phyloP scores from a whole-genome alignment of 2,329 filamentous ascomycete genomes.

The Hymenoscyphus fructigenus region DNA sequence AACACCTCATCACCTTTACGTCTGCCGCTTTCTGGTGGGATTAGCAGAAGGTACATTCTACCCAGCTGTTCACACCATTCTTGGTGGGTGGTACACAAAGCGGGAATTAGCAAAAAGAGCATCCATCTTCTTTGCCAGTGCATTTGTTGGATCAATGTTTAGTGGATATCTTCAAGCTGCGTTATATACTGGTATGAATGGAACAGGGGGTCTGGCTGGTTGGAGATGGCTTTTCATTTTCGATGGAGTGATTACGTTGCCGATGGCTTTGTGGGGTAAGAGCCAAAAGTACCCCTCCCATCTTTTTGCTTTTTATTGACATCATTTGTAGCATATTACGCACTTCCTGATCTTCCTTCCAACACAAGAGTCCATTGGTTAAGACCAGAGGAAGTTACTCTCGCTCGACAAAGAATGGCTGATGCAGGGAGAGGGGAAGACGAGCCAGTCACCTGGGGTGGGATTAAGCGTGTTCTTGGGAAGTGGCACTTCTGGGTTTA shows the following conservation, averaged over 20 bases:
- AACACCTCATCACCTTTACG: conserved; percentile 49
- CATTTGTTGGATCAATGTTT: conserved; percentile 41
- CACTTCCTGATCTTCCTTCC: conserved; percentile 24
- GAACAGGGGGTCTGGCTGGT: conserved; percentile 37
- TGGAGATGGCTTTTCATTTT: conserved; percentile 47
- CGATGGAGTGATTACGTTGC: conserved; percentile 33
- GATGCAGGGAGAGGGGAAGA: conserved; percentile 24
- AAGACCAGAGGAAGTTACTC: conserved; percentile 17
- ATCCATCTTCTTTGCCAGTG: conserved; percentile 42
- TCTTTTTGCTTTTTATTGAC: no score
- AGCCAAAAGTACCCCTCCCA: no score
- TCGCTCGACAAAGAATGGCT: conserved; percentile 21
- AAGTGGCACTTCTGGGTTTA: conserved; percentile 40
- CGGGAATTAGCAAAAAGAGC: conserved; percentile 43
- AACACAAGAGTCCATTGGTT: conserved; percentile 25
- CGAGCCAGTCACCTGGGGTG: conserved; percentile 26
- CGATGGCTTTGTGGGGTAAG: conserved; percentile 35
- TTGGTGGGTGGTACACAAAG: conserved; percentile 44
- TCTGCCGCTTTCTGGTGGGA: conserved; percentile 53
- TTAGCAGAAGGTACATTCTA: conserved; percentile 47
- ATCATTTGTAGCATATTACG: conserved; percentile 19
- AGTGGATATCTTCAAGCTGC: conserved; percentile 45
- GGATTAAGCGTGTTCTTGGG: conserved; percentile 31
- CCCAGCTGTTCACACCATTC: conserved; percentile 37
- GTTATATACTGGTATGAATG: conserved; percentile 41